phyloP scores from a whole-genome alignment of 148 eudicot species.

The Gaultheria prostrata region DNA sequence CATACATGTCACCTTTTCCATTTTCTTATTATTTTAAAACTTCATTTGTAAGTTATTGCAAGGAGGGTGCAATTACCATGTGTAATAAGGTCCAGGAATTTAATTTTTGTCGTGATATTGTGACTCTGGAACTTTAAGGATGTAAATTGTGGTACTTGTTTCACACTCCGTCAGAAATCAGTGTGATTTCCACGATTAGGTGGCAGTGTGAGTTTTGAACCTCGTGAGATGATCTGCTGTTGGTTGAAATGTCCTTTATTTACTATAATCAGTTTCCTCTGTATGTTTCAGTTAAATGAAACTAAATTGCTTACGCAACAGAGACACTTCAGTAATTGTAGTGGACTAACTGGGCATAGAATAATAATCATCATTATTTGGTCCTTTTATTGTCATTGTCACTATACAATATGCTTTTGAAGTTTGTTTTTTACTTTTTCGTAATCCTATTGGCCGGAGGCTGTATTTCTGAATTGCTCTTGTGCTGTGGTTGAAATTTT shows the following conservation, averaged over 20 bases:
- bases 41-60: not conserved
- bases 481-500: not conserved
- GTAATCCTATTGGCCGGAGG: not conserved
- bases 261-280: not conserved
- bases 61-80: slow-evolving; percentile 5
- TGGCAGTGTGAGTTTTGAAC: not conserved
- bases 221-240: not conserved
- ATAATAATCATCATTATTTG: not conserved
- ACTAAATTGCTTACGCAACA: not conserved
- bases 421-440: not conserved
- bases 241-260: not conserved
- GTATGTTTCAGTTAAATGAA: not conserved
- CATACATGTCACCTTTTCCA: not conserved
- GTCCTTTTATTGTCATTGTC: not conserved
- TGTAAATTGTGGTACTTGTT: not conserved
- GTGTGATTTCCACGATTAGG: not conserved
- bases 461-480: not conserved
- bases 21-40: not conserved
- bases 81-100: not conserved
- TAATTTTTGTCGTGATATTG: not conserved
- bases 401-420: not conserved
- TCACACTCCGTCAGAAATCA: not conserved
- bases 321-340: not conserved
- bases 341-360: not conserved
- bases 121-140: not conserved